Percentiles rank a stretch among this genome's conserved stretches.
Conservation (phyloP, 2,329 filamentous ascomycete species). For the Coccinonectria pachysandricola region DNA sequence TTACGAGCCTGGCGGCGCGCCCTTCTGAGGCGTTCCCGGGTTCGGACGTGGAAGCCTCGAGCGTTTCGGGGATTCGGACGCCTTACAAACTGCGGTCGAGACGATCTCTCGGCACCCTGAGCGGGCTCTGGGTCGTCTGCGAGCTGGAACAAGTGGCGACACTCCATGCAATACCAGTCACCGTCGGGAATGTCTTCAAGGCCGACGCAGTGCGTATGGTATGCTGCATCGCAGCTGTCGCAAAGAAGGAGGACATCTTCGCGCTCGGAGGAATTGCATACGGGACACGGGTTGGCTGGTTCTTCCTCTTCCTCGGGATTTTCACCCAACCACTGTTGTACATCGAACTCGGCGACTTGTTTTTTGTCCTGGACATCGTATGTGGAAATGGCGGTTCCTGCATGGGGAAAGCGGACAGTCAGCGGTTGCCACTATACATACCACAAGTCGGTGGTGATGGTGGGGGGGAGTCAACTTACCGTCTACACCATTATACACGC, state of each 20-base stretch:
- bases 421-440: conserved; percentile 10
- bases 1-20: conserved; percentile 55
- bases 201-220: conserved; percentile 86
- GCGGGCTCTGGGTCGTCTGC: conserved; percentile 21
- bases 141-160: conserved; percentile 41
- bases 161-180: conserved; percentile 87
- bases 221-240: conserved; percentile 80
- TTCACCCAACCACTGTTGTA: conserved; percentile 62
- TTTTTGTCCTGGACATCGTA: conserved; percentile 70
- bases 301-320: conserved; percentile 63
- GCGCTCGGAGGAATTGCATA: conserved; percentile 73
- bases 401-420: conserved; percentile 6
- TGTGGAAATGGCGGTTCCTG: conserved; percentile 45
- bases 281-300: conserved; percentile 61
- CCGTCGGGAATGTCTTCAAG: conserved; percentile 66
- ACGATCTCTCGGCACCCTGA: conserved; percentile 25
- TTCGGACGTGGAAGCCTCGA: conserved; percentile 35
- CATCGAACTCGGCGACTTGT: conserved; percentile 82
- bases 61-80: conserved; percentile 23
- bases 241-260: conserved; percentile 82
- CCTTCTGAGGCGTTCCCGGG: conserved; percentile 46
- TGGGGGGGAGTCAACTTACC: conserved; percentile 44
- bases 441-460: no score
- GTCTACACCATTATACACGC: conserved; percentile 69
- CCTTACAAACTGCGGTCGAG: conserved; percentile 19